Conservation (phyloP, 225 moss, liverwort and hornwort genomes). For the Ulota crispa region DNA sequence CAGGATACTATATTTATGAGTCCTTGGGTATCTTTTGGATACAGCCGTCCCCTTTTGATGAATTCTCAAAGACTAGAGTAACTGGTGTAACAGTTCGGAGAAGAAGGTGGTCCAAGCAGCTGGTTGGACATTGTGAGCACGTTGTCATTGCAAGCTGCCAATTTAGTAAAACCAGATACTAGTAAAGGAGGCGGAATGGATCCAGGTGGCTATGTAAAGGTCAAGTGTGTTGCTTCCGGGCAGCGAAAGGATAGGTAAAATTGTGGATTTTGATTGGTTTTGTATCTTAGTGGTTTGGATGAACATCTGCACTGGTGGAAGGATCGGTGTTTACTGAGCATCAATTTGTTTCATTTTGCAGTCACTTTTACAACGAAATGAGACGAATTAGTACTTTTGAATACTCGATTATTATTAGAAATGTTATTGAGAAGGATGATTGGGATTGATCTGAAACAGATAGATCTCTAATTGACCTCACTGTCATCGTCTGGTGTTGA, state of each 20-base stretch:
- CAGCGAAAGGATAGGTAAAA: conserved; percentile 71
- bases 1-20: not conserved
- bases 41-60: not conserved
- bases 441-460: conserved; percentile 2
- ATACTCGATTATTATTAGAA: conserved; percentile 1
- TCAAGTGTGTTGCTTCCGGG: conserved; percentile 89
- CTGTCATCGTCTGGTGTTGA: conserved; percentile 31
- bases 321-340: not conserved
- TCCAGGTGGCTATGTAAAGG: conserved; percentile 87
- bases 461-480: conserved; percentile 18
- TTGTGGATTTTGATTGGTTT: not conserved
- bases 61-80: conserved; percentile 2
- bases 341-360: conserved; percentile 3
- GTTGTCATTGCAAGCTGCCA: conserved; percentile 79
- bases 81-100: conserved; percentile 57
- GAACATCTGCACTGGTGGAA: not conserved
- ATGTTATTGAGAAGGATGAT: not conserved
- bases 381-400: conserved; percentile 12
- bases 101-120: conserved; percentile 66
- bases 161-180: conserved; percentile 79
- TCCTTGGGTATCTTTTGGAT: not conserved
- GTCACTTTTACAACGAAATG: not conserved
- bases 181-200: conserved; percentile 90
- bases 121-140: conserved; percentile 92
- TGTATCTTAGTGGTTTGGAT: not conserved